phyloP scores from a whole-genome alignment of 805 yeast species.

The Lipomyces yamanashiensis region DNA sequence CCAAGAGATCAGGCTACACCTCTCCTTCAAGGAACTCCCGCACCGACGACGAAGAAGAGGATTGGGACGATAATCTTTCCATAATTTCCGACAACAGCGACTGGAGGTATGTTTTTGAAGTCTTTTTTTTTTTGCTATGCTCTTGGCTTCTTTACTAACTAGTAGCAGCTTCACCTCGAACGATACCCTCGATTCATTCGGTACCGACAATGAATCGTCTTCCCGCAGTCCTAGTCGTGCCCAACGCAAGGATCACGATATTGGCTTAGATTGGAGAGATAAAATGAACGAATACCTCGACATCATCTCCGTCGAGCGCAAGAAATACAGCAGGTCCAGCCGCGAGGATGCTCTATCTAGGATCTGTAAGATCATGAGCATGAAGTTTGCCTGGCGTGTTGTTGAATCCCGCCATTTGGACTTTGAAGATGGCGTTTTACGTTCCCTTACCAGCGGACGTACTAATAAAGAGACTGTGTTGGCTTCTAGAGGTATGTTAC shows the following conservation, averaged over 20 bases:
- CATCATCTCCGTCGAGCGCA: conserved; percentile 29
- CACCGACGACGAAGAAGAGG: conserved; percentile 23
- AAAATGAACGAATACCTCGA: conserved; percentile 26
- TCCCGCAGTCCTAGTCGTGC: conserved; percentile 19
- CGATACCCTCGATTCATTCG: conserved; percentile 28
- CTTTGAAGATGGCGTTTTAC: conserved; percentile 24
- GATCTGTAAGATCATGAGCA: conserved; percentile 25
- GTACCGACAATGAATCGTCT: conserved; percentile 18
- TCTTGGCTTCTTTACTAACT: neutral
- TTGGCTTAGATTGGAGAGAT: conserved; percentile 32
- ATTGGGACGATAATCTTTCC: conserved; percentile 26
- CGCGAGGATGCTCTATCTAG: conserved; percentile 32
- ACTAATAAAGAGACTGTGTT: conserved; percentile 23
- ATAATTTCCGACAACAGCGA: conserved; percentile 27
- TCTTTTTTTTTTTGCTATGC: neutral
- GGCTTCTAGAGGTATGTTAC: conserved; percentile 18
- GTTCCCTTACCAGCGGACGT: conserved; percentile 21
- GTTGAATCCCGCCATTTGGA: conserved; percentile 29
- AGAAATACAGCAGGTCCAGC: conserved; percentile 14
- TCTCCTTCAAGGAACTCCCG: conserved; percentile 11
- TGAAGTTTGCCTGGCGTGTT: conserved; percentile 32
- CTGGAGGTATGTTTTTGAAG: conserved; percentile 28
- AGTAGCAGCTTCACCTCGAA: conserved; percentile 22
- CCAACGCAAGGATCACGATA: conserved; percentile 24
- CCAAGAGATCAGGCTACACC: conserved; percentile 7